Evolutionary conservation across 352 stramenopile species (phyloP).

Genomic region (Thraustochytrium sp.): DNA sequence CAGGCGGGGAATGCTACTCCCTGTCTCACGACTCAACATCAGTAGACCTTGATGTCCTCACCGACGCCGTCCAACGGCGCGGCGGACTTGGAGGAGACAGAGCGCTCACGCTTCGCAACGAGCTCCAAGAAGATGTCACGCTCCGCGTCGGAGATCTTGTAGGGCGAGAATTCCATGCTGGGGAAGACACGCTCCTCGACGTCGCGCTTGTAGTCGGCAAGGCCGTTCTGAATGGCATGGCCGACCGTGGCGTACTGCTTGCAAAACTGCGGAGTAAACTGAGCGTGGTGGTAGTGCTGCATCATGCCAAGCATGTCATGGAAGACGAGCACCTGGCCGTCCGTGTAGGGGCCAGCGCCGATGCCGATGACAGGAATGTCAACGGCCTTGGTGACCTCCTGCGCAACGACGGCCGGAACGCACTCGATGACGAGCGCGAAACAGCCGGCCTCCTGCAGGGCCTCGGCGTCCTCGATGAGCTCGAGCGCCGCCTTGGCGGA

Average conservation of each 20-base stretch:
- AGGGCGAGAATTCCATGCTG: constrained; percentile 84
- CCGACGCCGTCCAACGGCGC: not conserved
- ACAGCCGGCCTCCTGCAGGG: constrained; percentile 82
- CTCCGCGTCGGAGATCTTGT: constrained; percentile 81
- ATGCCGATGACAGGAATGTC: constrained; percentile 98
- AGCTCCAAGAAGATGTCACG: constrained; percentile 43
- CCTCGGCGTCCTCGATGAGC: constrained; percentile 92
- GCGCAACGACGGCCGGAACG: constrained; percentile 77
- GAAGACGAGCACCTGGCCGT: constrained; percentile 94
- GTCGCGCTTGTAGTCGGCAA: constrained; percentile 91
- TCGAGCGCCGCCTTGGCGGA: constrained; percentile 56
- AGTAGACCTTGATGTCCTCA: constrained; percentile 16
- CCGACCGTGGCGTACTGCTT: constrained; percentile 94
- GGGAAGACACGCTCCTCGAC: constrained; percentile 90
- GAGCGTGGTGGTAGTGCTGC: constrained; percentile 91
- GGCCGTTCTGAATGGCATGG: constrained; percentile 79
- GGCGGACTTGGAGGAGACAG: not conserved
- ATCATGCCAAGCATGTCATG: constrained; percentile 97
- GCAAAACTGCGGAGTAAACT: constrained; percentile 95
- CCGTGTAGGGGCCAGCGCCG: constrained; percentile 83
- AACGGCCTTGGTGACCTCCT: constrained; percentile 85
- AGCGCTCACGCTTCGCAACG: not conserved
- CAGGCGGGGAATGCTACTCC: not conserved
- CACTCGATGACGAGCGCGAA: constrained; percentile 86
- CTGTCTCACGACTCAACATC: not conserved